A percentile compares a stretch with the other conserved stretches of the same genome.
These are phyloP conservation scores for Cordyceps javanica DNA, from an alignment of 2,329 filamentous ascomycete species.

Conservation along the genomic window DNA sequence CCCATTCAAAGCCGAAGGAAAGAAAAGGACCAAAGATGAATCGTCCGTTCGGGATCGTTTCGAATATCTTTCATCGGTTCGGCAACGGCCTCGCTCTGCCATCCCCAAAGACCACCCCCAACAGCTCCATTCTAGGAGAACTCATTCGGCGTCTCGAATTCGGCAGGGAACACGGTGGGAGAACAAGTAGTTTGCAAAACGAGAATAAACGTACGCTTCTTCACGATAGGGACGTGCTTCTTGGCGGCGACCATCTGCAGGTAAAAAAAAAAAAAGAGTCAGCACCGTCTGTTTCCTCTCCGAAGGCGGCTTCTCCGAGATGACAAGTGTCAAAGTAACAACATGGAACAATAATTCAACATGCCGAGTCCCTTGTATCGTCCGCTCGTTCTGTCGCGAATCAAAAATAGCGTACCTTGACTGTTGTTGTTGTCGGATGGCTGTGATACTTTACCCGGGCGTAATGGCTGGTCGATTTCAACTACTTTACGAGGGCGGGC, in stretches of 20 bases:
- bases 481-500: not conserved
- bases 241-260: constrained; percentile 93
- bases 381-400: not conserved
- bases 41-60: not conserved
- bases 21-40: not conserved
- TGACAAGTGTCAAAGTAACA: not conserved
- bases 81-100: not conserved
- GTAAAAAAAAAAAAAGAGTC: constrained; percentile 18
- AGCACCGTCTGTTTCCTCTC: constrained; percentile 22
- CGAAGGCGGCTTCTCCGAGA: not conserved
- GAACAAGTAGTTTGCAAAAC: too few relatives aligned
- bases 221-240: constrained; percentile 99
- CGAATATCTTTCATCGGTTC: not conserved
- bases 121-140: not conserved
- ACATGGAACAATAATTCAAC: constrained; percentile 1
- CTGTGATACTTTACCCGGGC: constrained; percentile 11
- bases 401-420: constrained; percentile 9
- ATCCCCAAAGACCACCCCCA: not conserved
- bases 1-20: not conserved
- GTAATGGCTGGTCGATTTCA: constrained; percentile 9
- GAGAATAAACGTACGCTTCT: constrained; percentile 81
- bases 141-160: too few relatives aligned
- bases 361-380: not conserved
- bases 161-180: not conserved
- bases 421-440: constrained; percentile 13